These are phyloP conservation scores for Stromatinia cepivora DNA, from an alignment of 2,329 filamentous ascomycete species.

Conservation along the genomic window DNA sequence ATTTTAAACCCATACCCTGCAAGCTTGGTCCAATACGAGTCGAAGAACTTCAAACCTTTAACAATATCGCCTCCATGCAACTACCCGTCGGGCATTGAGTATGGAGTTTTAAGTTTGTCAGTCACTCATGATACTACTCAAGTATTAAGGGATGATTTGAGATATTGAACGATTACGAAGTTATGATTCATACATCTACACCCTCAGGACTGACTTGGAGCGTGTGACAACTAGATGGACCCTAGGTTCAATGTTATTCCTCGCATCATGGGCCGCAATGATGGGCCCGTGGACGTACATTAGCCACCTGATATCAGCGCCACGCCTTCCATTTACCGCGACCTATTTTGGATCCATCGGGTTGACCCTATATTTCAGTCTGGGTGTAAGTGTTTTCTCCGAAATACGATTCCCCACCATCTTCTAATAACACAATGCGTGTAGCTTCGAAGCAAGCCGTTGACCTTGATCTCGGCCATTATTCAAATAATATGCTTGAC, in stretches of 20 bases:
- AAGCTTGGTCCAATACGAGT: slow-evolving; percentile 27
- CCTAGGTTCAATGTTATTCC: slow-evolving; percentile 84
- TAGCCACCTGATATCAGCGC: slow-evolving; percentile 79
- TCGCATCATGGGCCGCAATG: slow-evolving; percentile 88
- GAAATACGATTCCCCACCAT: neutral
- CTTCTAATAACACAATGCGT: slow-evolving; percentile 29
- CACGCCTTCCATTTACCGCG: slow-evolving; percentile 86
- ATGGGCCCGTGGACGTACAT: slow-evolving; percentile 87
- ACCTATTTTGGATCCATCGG: slow-evolving; percentile 93
- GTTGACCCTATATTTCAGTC: slow-evolving; percentile 86
- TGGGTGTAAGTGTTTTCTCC: slow-evolving; percentile 69
- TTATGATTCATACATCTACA: slow-evolving; percentile 29
- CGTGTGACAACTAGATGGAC: slow-evolving; percentile 72
- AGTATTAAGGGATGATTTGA: neutral
- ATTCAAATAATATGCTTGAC: slow-evolving; percentile 79
- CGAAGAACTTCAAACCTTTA: slow-evolving; percentile 30
- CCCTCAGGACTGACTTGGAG: slow-evolving; percentile 34
- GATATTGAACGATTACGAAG: slow-evolving; percentile 14
- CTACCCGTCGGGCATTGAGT: slow-evolving; percentile 42
- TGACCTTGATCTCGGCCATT: slow-evolving; percentile 82
- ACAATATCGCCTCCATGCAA: slow-evolving; percentile 41
- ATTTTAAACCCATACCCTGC: slow-evolving; percentile 24
- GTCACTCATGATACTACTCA: slow-evolving; percentile 1
- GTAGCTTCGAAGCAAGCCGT: slow-evolving; percentile 78
- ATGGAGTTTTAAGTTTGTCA: slow-evolving; percentile 16